Base-by-base conservation (phyloP, 2,329 filamentous ascomycete genomes). In the Hymenoscyphus fructigenus region DNA sequence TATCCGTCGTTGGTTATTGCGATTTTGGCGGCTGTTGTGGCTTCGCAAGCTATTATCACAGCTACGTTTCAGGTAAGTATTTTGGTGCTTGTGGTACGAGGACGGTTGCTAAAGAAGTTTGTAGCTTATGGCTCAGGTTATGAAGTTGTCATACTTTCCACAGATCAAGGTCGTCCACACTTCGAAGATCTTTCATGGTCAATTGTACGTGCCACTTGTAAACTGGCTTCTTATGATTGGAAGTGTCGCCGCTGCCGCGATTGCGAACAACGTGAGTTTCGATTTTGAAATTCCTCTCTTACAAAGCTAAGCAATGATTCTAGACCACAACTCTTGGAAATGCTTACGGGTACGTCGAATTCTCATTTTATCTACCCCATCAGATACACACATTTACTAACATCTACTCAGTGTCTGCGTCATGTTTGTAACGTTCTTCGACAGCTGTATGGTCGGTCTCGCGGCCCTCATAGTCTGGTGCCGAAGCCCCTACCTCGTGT, bases 171-270 rank as follows among this genome's bases (percentile, higher is more conserved):
- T 91, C 2, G 82, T 89, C 1, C 89, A 93, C 72, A 92, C 90
- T 0, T 91, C 88, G 5, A 84, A 82, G 28, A 83, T 78, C 2
- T 91, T 91, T 68, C 86, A 92, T 71, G 89, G 89, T 6, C 90
- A 93, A 73, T 81, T 93, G 0, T 93, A 92, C 71, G 85, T 93
- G 4, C 91, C 91, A 0, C 78, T 90, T 12, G 84, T 86, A 2
- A 93, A 93, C 73, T 93, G 90, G 88, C 78, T 92, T 0, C 80
- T 93, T 66, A 89, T 92, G 87, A 79, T 90, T 41, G 89, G 89
- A 2, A 89, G 89, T 0, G 83, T 93, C 14, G 78, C 92, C 3
- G 86, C 92, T 17, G 89, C 90, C 0, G 86, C 85, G 0, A 84
- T 92, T 5, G 93, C 91, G 78, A 90, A 88, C 72, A 90, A 91